phyloP scores from a whole-genome alignment of 129 eudicot species.

The Erigeron canadensis region DNA sequence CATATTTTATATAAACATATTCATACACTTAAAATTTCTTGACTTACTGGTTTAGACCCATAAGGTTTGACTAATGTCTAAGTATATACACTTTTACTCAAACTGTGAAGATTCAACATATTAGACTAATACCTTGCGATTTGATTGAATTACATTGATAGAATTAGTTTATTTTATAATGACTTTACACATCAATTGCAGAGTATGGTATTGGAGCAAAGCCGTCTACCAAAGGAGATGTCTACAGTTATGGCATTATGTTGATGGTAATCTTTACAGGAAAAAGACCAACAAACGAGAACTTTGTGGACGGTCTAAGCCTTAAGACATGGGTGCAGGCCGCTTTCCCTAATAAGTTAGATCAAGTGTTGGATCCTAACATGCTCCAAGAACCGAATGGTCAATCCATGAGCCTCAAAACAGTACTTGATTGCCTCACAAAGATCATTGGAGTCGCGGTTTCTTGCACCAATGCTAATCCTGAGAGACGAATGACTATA shows the following conservation, averaged over 20 bases:
- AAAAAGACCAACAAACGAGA: slow-evolving; percentile 56
- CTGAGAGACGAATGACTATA: slow-evolving; percentile 44
- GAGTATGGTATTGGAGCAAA: slow-evolving; percentile 68
- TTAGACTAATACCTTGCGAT: background rate
- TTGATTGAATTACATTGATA: background rate
- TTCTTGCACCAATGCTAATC: slow-evolving; percentile 50
- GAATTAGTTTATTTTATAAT: background rate
- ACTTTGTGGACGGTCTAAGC: slow-evolving; percentile 46
- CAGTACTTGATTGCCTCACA: slow-evolving; percentile 32
- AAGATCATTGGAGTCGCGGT: slow-evolving; percentile 47
- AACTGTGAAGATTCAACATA: no score
- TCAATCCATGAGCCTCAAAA: slow-evolving; percentile 15
- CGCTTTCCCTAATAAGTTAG: slow-evolving; percentile 33
- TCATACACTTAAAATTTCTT: no score
- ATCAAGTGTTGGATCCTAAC: slow-evolving; percentile 42
- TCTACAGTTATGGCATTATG: slow-evolving; percentile 68
- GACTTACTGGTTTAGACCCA: no score
- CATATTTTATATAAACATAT: no score
- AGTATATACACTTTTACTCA: no score
- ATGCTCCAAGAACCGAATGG: slow-evolving; percentile 22
- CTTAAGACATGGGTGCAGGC: slow-evolving; percentile 52
- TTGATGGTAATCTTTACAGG: slow-evolving; percentile 66
- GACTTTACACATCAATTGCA: slow-evolving; percentile 9
- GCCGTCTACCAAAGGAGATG: slow-evolving; percentile 76
- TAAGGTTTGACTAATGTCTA: no score